Evolutionary conservation across 83 land plant species (phyloP).

Genomic region (Diphasiastrum complanatum): DNA sequence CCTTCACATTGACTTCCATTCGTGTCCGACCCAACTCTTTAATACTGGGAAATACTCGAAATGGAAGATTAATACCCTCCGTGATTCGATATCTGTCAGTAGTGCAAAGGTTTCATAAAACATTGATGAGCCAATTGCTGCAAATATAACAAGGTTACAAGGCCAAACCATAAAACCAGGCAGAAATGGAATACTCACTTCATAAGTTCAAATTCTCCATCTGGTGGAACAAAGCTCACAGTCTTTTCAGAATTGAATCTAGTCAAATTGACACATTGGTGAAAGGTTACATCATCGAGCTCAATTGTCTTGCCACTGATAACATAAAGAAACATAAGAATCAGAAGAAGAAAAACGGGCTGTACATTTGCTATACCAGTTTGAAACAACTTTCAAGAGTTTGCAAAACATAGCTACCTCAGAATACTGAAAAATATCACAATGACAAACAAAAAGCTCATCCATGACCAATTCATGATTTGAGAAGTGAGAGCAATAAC

Average conservation of each 20-base stretch:
- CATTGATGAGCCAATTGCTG: background rate
- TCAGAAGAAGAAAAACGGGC: too few species aligned
- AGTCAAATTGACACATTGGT: slow-evolving; percentile 97
- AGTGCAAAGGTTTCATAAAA: background rate
- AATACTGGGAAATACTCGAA: slow-evolving; percentile 94
- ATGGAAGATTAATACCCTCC: slow-evolving; percentile 96
- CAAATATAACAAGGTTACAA: too few species aligned
- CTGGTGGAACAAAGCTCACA: slow-evolving; percentile 99
- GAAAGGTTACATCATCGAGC: slow-evolving; percentile 99
- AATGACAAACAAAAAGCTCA: too few species aligned
- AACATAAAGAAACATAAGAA: background rate
- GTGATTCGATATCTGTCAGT: slow-evolving; percentile 85
- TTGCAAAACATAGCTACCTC: too few species aligned
- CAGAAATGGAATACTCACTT: slow-evolving; percentile 47
- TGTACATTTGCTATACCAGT: too few species aligned
- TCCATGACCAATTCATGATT: too few species aligned
- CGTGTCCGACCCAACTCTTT: slow-evolving; percentile 97
- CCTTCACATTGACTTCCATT: slow-evolving; percentile 99
- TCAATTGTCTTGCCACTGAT: slow-evolving; percentile 97
- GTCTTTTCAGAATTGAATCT: slow-evolving; percentile 99
- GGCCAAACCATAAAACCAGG: background rate
- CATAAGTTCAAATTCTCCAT: slow-evolving; percentile 99
- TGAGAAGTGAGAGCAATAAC: too few species aligned
- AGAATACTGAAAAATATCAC: too few species aligned
- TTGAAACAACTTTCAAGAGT: too few species aligned